Percentiles rank a stretch among this genome's conserved stretches.
phyloP scores from a whole-genome alignment of 1,284 basidiomycete genomes.

The Pseudozyma sp. region DNA sequence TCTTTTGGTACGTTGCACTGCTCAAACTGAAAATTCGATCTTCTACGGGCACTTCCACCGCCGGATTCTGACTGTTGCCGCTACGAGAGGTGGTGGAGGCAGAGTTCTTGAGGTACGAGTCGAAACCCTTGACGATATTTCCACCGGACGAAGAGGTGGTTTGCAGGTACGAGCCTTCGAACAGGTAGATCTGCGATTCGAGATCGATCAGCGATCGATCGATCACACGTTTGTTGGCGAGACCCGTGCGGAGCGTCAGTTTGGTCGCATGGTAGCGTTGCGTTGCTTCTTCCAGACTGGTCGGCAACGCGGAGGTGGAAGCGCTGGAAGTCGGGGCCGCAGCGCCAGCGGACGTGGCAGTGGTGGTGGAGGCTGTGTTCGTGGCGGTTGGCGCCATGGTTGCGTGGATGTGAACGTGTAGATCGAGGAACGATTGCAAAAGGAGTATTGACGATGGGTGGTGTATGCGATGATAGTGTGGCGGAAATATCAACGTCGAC shows the following conservation, averaged over 20 bases:
- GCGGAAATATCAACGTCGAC: too few relatives aligned
- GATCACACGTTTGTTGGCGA: slow-evolving; percentile 59
- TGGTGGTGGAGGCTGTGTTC: not conserved
- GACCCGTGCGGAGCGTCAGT: slow-evolving; percentile 47
- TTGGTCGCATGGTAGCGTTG: slow-evolving; percentile 58
- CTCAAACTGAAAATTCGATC: slow-evolving; percentile 63
- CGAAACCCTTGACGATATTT: slow-evolving; percentile 68
- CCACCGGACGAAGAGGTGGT: slow-evolving; percentile 63
- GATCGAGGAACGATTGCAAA: not conserved
- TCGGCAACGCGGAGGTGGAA: slow-evolving; percentile 8
- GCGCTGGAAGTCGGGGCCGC: not conserved
- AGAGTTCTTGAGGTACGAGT: slow-evolving; percentile 61
- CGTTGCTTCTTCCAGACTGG: slow-evolving; percentile 61
- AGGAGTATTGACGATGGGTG: too few relatives aligned
- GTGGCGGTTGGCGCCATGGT: slow-evolving; percentile 44
- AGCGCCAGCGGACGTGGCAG: not conserved
- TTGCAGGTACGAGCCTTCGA: slow-evolving; percentile 66
- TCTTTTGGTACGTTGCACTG: slow-evolving; percentile 61
- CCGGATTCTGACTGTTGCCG: slow-evolving; percentile 2
- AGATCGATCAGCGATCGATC: slow-evolving; percentile 64
- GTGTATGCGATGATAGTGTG: too few relatives aligned
- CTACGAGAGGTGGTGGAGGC: slow-evolving; percentile 5
- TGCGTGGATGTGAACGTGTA: not conserved
- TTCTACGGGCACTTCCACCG: slow-evolving; percentile 48
- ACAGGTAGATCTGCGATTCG: slow-evolving; percentile 67